A percentile compares a stretch with the other conserved stretches of the same genome.
Conservation (phyloP, 352 stramenopile genomes). For the Phytophthora colocasiae region DNA sequence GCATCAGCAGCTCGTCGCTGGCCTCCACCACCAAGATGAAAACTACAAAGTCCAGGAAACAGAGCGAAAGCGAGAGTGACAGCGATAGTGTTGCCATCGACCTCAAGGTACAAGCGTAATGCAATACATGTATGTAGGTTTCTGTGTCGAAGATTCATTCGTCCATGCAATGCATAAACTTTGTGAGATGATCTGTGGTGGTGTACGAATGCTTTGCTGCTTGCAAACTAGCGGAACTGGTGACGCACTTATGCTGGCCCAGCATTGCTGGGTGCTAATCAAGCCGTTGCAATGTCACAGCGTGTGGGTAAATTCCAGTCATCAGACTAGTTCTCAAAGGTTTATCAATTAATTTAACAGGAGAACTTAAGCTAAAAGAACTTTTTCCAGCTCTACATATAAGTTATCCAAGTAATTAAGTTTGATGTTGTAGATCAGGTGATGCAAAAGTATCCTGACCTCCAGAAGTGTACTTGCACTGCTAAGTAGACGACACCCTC, state of each 20-base stretch:
- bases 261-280: conserved; percentile 10
- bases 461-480: no score
- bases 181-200: not conserved
- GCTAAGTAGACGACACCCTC: not conserved
- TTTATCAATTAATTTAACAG: not conserved
- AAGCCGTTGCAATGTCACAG: conserved; percentile 6
- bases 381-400: not conserved
- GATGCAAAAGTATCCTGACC: conserved; percentile 6
- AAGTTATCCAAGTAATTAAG: not conserved
- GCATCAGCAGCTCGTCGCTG: conserved; percentile 63
- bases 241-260: not conserved
- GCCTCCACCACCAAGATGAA: conserved; percentile 40
- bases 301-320: conserved; percentile 5
- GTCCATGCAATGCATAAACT: not conserved
- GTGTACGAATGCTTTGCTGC: conserved; percentile 2
- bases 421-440: not conserved
- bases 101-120: conserved; percentile 38
- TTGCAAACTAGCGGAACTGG: conserved; percentile 4
- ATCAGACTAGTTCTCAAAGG: not conserved
- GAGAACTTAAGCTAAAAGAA: not conserved
- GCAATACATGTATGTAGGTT: conserved; percentile 3
- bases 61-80: conserved; percentile 37
- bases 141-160: conserved; percentile 9
- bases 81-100: conserved; percentile 37
- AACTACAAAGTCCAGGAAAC: conserved; percentile 17